Conservation (phyloP, 495 filamentous ascomycete species). For the Penicillium turbatum region DNA sequence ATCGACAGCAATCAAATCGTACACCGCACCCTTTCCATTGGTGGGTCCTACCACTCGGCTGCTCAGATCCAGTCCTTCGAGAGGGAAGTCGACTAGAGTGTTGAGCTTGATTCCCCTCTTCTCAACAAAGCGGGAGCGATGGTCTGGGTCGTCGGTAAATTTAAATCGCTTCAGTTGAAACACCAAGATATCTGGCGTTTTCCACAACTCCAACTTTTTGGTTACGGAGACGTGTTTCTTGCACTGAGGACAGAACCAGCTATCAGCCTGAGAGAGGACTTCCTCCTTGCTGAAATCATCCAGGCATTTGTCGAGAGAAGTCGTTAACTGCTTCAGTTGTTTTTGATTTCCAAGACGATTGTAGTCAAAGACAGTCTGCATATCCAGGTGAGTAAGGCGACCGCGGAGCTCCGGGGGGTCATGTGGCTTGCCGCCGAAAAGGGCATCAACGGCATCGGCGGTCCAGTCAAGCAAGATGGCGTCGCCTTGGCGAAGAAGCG, state of each 20-base stretch:
- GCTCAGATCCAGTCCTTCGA: conserved; percentile 79
- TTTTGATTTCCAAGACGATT: conserved; percentile 54
- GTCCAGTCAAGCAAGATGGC: conserved; percentile 83
- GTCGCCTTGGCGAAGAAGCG: conserved; percentile 71
- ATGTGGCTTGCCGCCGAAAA: conserved; percentile 58
- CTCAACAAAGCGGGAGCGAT: no score
- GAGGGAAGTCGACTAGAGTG: conserved; percentile 84
- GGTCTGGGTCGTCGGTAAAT: neutral
- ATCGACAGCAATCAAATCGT: conserved; percentile 92
- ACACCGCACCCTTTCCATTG: conserved; percentile 73
- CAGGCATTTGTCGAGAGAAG: conserved; percentile 80
- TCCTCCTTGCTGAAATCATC: conserved; percentile 90
- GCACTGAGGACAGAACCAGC: conserved; percentile 94
- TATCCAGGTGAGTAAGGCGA: conserved; percentile 46
- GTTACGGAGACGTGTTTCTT: conserved; percentile 86
- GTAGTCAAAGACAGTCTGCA: conserved; percentile 57
- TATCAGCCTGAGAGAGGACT: conserved; percentile 86
- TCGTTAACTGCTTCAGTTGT: conserved; percentile 51
- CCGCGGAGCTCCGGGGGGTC: conserved; percentile 46
- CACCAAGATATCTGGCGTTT: conserved; percentile 87
- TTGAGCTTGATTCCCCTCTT: conserved; percentile 89
- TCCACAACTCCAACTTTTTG: conserved; percentile 98
- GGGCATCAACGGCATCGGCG: conserved; percentile 55
- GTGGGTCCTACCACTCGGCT: conserved; percentile 71
- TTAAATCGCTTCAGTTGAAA: conserved; percentile 95